Percentiles rank a stretch among this genome's conserved stretches.
phyloP scores from a whole-genome alignment of 768 basidiomycete species.

The Mycena capillaripes region DNA sequence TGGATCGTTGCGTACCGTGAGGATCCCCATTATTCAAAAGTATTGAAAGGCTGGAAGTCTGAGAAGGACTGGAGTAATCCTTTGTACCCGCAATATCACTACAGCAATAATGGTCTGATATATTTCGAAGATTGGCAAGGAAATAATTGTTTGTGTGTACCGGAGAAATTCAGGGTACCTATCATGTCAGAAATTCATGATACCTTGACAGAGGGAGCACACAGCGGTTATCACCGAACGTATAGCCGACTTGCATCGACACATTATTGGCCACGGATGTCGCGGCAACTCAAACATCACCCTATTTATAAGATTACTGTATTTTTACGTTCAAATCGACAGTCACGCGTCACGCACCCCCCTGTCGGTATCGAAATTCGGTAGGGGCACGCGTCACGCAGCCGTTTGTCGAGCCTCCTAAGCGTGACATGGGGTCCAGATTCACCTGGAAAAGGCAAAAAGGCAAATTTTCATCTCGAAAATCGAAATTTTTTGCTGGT shows the following conservation, averaged over 20 bases:
- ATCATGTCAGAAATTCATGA: slow-evolving; percentile 44
- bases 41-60: background rate
- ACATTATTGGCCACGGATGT: slow-evolving; percentile 52
- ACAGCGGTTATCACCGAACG: slow-evolving; percentile 43
- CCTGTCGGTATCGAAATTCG: too few species aligned
- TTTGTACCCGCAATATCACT: slow-evolving; percentile 22
- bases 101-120: slow-evolving; percentile 27
- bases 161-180: background rate
- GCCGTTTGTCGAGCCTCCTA: too few species aligned
- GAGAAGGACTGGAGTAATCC: slow-evolving; percentile 10
- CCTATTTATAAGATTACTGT: too few species aligned
- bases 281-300: too few species aligned
- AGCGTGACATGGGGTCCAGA: too few species aligned
- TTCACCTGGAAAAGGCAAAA: too few species aligned
- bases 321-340: too few species aligned
- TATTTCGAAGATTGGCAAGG: slow-evolving; percentile 41
- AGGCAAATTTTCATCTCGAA: too few species aligned
- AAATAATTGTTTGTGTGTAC: too few species aligned
- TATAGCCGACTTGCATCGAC: slow-evolving; percentile 38
- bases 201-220: slow-evolving; percentile 40
- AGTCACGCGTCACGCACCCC: too few species aligned
- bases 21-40: background rate
- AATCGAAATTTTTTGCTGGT: too few species aligned
- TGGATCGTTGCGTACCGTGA: slow-evolving; percentile 9
- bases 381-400: too few species aligned